Conservation (phyloP, 345 rosid species). For the Citrus sp. region DNA sequence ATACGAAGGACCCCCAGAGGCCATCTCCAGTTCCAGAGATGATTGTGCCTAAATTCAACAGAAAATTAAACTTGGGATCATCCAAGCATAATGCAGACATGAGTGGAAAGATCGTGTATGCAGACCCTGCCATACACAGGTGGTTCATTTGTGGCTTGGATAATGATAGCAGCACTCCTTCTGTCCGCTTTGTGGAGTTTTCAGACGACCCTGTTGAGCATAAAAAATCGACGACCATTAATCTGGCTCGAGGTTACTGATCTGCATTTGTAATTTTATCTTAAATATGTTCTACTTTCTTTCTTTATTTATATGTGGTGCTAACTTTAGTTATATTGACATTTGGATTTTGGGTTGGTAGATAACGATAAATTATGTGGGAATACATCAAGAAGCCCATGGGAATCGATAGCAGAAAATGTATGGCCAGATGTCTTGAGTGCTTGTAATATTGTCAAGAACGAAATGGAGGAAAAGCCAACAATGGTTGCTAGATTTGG, state of each 20-base stretch:
- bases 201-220: conserved; percentile 1
- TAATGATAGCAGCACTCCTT: conserved; percentile 9
- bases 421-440: conserved; percentile 23
- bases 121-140: conserved; percentile 13
- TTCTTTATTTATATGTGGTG: not conserved
- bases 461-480: conserved; percentile 15
- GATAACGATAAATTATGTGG: not conserved
- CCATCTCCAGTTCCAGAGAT: conserved; percentile 11
- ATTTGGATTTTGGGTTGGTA: not conserved
- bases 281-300: not conserved
- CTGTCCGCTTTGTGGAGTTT: conserved; percentile 15
- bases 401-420: conserved; percentile 18
- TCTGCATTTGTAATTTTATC: not conserved
- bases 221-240: not conserved
- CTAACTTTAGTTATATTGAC: not conserved
- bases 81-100: not conserved
- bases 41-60: not conserved
- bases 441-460: conserved; percentile 15
- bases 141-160: conserved; percentile 18
- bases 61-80: conserved; percentile 6
- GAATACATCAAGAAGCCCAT: conserved; percentile 1
- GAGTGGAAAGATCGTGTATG: conserved; percentile 9
- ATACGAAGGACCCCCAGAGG: not conserved
- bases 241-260: conserved; percentile 6
- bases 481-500: conserved; percentile 28